Base-by-base conservation (phyloP, 257 asterid species). In the Leptodermis oblonga region DNA sequence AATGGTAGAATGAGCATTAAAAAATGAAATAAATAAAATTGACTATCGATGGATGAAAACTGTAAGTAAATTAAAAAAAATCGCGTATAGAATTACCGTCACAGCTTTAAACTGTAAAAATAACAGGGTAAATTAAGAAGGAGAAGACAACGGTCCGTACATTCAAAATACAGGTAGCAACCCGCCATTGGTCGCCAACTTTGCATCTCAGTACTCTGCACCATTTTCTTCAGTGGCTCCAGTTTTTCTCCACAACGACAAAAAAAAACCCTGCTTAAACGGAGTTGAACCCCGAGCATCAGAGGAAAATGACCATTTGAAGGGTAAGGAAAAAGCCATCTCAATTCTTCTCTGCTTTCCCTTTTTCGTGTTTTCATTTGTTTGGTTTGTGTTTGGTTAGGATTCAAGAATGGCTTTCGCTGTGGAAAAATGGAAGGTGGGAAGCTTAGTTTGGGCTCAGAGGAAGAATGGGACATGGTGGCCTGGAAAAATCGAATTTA, bases 171-270 rank as follows among this genome's bases (percentile, higher is more conserved):
- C 85, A 76, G 81, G 84, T 76, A 74, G 86, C 87, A 58, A 26
- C 37, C 75, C 72, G 76, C 83, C 90, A 84, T 81, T 84, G 93
- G 90, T 67, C 51, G 58, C 78, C 54, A 36, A 55, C 42, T 46
- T 28, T 55, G 4, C 43, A 36, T 20, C 65, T 37, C 59, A 53
- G 58, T 4, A 33, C 51, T 23, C 67, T 67, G 65, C 68, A 22
- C 62, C 62, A 45, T 48, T 25, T 11, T 17, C 45, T 77, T 6
- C 61, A 30, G 60, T 20, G 43, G 37, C 22, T 49, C 58, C 23
- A 39, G 30, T 31, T 49, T 5, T 46, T 42, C n/a, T 43, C 20
- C 20, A 4, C 36, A 63, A 12, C 46, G 49, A 51, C 51, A 25
- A 64, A 28, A 5, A 45, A 69, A 34, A 60, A 8, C 41, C 39